phyloP scores from a whole-genome alignment of 306 rosid species.

The Corylus americana region DNA sequence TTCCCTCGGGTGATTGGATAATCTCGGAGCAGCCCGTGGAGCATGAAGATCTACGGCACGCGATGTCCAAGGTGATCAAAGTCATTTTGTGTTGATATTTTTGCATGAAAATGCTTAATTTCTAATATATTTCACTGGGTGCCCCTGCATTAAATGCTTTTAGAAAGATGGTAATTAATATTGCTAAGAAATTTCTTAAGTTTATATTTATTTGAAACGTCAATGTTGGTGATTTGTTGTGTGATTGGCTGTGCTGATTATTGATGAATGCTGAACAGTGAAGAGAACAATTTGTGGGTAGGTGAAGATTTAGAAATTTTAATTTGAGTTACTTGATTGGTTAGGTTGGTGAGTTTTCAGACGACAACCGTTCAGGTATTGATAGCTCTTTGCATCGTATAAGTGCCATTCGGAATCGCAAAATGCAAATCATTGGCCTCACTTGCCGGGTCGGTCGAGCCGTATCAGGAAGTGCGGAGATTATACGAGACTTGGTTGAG shows the following conservation, averaged over 20 bases:
- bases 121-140: not conserved
- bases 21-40: slow-evolving; percentile 63
- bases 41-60: slow-evolving; percentile 69
- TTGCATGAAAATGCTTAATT: not conserved
- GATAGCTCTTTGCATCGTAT: slow-evolving; percentile 88
- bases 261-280: not conserved
- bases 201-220: not conserved
- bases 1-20: slow-evolving; percentile 92
- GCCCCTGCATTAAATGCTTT: not conserved
- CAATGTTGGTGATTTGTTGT: slow-evolving; percentile 7
- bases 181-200: not conserved
- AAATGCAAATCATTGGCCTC: slow-evolving; percentile 89
- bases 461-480: slow-evolving; percentile 86
- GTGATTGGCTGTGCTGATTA: slow-evolving; percentile 16
- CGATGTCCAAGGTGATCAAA: slow-evolving; percentile 74
- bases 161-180: not conserved
- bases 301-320: not conserved
- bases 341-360: slow-evolving; percentile 96
- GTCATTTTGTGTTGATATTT: not conserved
- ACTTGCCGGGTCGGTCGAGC: slow-evolving; percentile 98
- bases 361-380: slow-evolving; percentile 97
- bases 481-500: slow-evolving; percentile 78
- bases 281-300: not conserved
- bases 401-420: slow-evolving; percentile 94
- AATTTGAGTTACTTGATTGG: slow-evolving; percentile 7